These are phyloP conservation scores for Apium graveolens DNA, from an alignment of 129 eudicot species.

Conservation along the genomic window DNA sequence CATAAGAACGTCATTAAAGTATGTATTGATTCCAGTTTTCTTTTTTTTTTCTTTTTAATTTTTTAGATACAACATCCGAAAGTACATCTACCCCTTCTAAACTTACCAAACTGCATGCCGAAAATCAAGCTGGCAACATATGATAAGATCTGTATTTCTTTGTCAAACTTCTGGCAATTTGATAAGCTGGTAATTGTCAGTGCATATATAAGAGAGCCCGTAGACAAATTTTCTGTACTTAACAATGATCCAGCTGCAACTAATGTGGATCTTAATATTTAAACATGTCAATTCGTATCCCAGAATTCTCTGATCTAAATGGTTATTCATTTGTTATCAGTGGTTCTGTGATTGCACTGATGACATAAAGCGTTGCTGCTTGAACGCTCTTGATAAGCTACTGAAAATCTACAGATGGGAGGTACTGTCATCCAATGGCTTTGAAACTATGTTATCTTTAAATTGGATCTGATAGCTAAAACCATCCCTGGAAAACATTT, in stretches of 20 bases:
- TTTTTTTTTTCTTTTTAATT: no score
- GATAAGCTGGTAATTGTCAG: no score
- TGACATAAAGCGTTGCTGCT: constrained; percentile 66
- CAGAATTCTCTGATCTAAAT: constrained; percentile 3
- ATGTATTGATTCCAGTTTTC: constrained; percentile 10
- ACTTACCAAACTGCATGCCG: constrained; percentile 30
- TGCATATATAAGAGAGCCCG: not conserved
- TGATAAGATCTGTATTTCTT: constrained; percentile 46
- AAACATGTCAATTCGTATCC: no score
- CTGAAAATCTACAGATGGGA: constrained; percentile 73
- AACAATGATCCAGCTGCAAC: not conserved
- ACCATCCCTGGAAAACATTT: no score
- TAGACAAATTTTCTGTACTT: not conserved
- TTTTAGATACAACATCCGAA: constrained; percentile 61
- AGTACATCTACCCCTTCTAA: constrained; percentile 52
- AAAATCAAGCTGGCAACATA: constrained; percentile 67
- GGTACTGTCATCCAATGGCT: constrained; percentile 35
- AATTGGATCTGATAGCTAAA: no score
- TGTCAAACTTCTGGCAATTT: not conserved
- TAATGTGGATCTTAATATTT: not conserved
- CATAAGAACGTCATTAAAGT: not conserved
- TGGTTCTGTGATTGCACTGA: constrained; percentile 92
- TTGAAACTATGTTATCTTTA: not conserved
- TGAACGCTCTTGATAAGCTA: constrained; percentile 45
- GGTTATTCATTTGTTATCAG: constrained; percentile 28